Base-by-base conservation (phyloP, 768 basidiomycete genomes). In the Rhizopogon vesiculosus region DNA sequence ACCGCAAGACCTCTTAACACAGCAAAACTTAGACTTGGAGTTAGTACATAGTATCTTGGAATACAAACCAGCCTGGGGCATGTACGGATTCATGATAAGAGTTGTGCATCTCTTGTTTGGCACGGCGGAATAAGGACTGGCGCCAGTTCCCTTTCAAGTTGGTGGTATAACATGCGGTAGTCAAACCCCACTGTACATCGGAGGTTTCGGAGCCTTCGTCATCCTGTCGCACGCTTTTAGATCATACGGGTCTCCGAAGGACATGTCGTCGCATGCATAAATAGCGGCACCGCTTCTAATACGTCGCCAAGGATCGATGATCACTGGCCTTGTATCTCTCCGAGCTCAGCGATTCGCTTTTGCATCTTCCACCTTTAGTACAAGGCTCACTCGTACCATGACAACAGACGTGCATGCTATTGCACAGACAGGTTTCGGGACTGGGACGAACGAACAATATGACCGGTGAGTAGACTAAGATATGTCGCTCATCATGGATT, bases 391-490 rank as follows among this genome's bases (percentile, higher is more conserved):
- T 9, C 44, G 42, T 25, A 43, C 38, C 46, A 75, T 77, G 75
- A 43, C 70, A 33, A 44, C 63, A 38, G 63, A 62, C 0, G 80
- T 94, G 0, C 90, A 94, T 58, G 56, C 68, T 3, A 58, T 91
- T 33, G 93, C 93, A n/a, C 72, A 81, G 61, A 64, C 65, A 31
- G 93, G 93, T 3, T 96, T 93, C 62, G 87, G 82, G 1, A 64
- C 72, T 16, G 93, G 91, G 1, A 94, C 91, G 1, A 95, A 93
- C 65, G 89, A 90, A 45, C 71, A 90, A 3, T 93, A 93, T 63
- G 86, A 93, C 62, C 76, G 80, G 88, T 86, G 51, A 53, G 73
- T 42, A 19, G 19, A 5, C 43, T 48, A 6, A 5, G 3, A 8
- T 33, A 2, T 39, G 25, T 10, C 8, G 8, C 5, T 48, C 7